phyloP scores from a whole-genome alignment of 148 eudicot species.

The Vaccinium macrocarpon region DNA sequence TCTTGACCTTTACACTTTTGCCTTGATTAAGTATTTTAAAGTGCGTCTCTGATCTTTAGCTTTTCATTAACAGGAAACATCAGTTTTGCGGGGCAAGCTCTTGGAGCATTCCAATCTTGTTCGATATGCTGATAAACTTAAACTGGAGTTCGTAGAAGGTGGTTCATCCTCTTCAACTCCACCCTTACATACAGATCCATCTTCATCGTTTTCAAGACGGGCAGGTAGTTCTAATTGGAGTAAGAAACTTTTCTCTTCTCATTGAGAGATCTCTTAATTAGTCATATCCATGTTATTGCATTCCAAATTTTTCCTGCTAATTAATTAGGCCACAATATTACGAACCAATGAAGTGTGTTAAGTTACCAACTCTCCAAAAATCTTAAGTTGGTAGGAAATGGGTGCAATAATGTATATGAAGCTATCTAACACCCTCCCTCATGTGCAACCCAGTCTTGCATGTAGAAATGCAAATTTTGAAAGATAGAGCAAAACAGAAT shows the following conservation, averaged over 20 bases:
- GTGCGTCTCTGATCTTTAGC: background rate
- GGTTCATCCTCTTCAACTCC: slow-evolving; percentile 46
- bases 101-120: slow-evolving; percentile 65
- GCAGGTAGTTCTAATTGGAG: slow-evolving; percentile 64
- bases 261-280: background rate
- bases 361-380: too few species aligned
- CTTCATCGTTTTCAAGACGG: slow-evolving; percentile 53
- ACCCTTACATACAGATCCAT: slow-evolving; percentile 40
- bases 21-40: slow-evolving; percentile 10
- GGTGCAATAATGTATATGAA: too few species aligned
- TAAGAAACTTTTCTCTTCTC: slow-evolving; percentile 28
- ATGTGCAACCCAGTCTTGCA: too few species aligned
- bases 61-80: slow-evolving; percentile 54
- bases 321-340: background rate
- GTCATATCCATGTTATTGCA: background rate
- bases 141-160: slow-evolving; percentile 45
- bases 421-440: too few species aligned
- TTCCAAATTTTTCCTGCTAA: background rate
- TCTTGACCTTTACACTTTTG: slow-evolving; percentile 5
- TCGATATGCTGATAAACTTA: slow-evolving; percentile 56
- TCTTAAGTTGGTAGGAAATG: too few species aligned
- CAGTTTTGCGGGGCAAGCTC: slow-evolving; percentile 68
- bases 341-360: background rate
- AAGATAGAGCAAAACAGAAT: too few species aligned
- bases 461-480: too few species aligned